phyloP scores from a whole-genome alignment of 2,329 filamentous ascomycete genomes.

The Fusarium succisae region DNA sequence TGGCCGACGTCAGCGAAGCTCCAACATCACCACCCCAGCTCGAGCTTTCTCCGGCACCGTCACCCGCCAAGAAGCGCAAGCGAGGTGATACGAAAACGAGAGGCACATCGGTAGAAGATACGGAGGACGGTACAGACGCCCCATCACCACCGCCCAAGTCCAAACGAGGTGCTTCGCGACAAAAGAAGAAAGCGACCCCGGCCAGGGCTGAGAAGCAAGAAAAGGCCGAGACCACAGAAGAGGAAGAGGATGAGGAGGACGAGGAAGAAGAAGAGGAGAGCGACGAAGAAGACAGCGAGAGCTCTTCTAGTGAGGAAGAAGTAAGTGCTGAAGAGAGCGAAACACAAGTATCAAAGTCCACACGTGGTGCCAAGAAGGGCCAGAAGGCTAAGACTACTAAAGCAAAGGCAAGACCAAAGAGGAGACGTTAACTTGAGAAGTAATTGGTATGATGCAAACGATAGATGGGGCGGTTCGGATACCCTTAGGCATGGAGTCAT shows the following conservation, averaged over 20 bases:
- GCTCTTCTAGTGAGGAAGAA: slow-evolving; percentile 47
- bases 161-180: slow-evolving; percentile 54
- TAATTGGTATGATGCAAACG: background rate
- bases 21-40: slow-evolving; percentile 57
- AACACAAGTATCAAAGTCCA: slow-evolving; percentile 51
- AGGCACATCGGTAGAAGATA: slow-evolving; percentile 59
- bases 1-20: slow-evolving; percentile 58
- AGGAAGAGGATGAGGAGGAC: slow-evolving; percentile 49
- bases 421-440: slow-evolving; percentile 37
- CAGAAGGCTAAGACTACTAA: slow-evolving; percentile 39
- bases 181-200: slow-evolving; percentile 56
- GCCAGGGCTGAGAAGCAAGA: slow-evolving; percentile 52
- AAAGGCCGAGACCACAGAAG: slow-evolving; percentile 48
- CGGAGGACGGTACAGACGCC: slow-evolving; percentile 56
- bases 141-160: slow-evolving; percentile 49
- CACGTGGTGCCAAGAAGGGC: slow-evolving; percentile 49
- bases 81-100: slow-evolving; percentile 53
- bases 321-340: slow-evolving; percentile 50
- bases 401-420: slow-evolving; percentile 47
- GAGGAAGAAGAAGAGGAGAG: slow-evolving; percentile 43
- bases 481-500: slow-evolving; percentile 13
- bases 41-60: slow-evolving; percentile 50
- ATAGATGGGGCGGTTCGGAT: slow-evolving; percentile 9
- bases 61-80: slow-evolving; percentile 57
- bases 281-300: slow-evolving; percentile 51